Base-by-base conservation (phyloP, 169 alveolate species). In the Cryptosporidium viatorum region DNA sequence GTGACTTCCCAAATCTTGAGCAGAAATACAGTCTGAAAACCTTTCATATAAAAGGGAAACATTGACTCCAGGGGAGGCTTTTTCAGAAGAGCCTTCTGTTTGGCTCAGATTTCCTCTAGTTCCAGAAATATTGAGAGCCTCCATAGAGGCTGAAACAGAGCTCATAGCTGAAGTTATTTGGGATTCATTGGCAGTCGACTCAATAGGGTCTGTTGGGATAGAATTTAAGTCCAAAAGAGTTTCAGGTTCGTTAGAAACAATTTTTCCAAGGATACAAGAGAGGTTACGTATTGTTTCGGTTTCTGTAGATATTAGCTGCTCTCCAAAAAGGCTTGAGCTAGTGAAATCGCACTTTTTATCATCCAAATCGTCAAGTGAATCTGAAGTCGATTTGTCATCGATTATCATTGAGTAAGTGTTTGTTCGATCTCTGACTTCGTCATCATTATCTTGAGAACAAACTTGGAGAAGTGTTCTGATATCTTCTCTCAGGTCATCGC, bases 351-450 rank as follows among this genome's bases (percentile, higher is more conserved):
- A 23, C 4, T 18, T 10, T 37, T 14, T 33, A 21, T 51, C 68
- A 33, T 84, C 68, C 23, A 18, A n/a, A 29, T 45, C 55, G 31
- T 73, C 69, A 55, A 80, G 73, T 50, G 60, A 33, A 12, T 69
- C 85, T 29, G 69, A 69, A 18, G 59, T 59, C 1, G 67, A 80
- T 2, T 59, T 62, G 48, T 62, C 93, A 16, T 67, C 92, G 58
- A 92, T 74, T 18, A 84, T 92, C 59, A 62, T 71, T 29, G 91
- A 92, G 26, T 91, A 85, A 18, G 93, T 75, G 52, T 94, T 87
- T 43, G 93, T 92, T 71, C 96, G 70, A 45, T 94, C 96, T 33
- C 96, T 92, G 39, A 94, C 94, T 35, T 94, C 96, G 45, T 94
- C 96, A 51, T 94, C 96, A 65, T 94, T 96, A 33, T 62, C 92